Evolutionary conservation across 176 grass and related monocot genomes (phyloP), one percentile per base, ranked within the genome.

Genomic region (Triticum turgidum): DNA sequence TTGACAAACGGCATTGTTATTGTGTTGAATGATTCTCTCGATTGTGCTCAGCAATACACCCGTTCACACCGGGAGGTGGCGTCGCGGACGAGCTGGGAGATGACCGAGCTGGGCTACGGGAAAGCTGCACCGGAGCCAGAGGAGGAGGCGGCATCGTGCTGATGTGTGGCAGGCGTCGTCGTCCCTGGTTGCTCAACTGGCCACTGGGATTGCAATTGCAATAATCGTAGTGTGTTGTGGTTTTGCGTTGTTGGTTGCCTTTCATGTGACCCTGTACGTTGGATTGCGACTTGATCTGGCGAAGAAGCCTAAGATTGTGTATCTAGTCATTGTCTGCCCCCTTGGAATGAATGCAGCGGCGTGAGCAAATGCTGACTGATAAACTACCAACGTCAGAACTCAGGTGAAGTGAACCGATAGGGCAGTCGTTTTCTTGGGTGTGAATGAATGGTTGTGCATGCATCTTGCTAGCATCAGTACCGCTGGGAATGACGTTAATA

Each of bases 61-160:
- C 86, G 94, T 76, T 88, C 89, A 76, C 97, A 96, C 86, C 58
- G 91, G 73, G 87, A 94, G 83, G 90, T 99, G 7, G 92, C 97
- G 34, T 81, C 94, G 3, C 87, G 84, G 9, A 88, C 86, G 45
- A 99, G 76, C 88, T 99, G 97, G 94, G 90, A 99, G 88, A 91
- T 94, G 80, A 81, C 90, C 17, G 70, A 91, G 9, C 82, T 96
- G 37, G 96, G 90, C 24, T 98, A 91, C 45, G 84, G 86, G 61
- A 87, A 96, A 47, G 67, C 89, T 62, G 67, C 89, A 41, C 56
- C 56, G 1, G 56, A 59, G 56, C 17, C 7, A 2, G 73, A 49
- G 44, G 76, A 84, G 56, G 34, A 68, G 45, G 34, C 67, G 45
- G 34, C 67, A 59, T 65, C 83, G 13, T 90, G 80, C 76, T 80